Evolutionary conservation across 2,329 filamentous ascomycete species (phyloP).

Genomic region (Aspergillus bombycis): DNA sequence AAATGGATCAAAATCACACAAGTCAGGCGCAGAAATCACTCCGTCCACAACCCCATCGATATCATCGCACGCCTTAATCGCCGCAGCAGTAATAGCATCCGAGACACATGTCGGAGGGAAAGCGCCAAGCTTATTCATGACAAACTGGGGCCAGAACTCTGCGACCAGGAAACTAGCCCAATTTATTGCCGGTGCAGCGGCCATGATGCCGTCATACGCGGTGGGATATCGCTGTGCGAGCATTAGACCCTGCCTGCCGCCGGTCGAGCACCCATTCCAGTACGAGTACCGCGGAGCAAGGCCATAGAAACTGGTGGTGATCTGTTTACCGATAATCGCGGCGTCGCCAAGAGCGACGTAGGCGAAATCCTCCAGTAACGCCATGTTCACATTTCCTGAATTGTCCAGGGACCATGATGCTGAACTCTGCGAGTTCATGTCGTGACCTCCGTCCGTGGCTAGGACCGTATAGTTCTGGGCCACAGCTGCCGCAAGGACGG

Average conservation of each 20-base stretch:
- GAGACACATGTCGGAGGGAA: constrained; percentile 36
- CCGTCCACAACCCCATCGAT: constrained; percentile 43
- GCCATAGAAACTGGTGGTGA: constrained; percentile 37
- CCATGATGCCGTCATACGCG: constrained; percentile 51
- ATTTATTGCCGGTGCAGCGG: constrained; percentile 41
- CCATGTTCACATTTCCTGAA: constrained; percentile 36
- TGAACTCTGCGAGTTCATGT: background rate
- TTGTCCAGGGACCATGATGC: constrained; percentile 20
- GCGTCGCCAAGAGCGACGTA: constrained; percentile 37
- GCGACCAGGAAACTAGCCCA: constrained; percentile 17
- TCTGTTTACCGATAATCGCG: constrained; percentile 30
- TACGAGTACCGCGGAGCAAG: constrained; percentile 41
- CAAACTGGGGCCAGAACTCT: constrained; percentile 28
- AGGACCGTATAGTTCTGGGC: constrained; percentile 21
- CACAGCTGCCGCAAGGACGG: constrained; percentile 6
- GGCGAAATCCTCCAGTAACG: constrained; percentile 39
- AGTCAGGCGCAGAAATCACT: constrained; percentile 15
- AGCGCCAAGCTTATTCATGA: constrained; percentile 23
- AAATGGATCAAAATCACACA: constrained; percentile 31
- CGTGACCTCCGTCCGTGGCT: constrained; percentile 23
- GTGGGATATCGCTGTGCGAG: constrained; percentile 47
- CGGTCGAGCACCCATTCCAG: constrained; percentile 51
- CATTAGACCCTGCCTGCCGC: constrained; percentile 50
- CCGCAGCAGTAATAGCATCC: constrained; percentile 37
- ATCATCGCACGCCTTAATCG: constrained; percentile 39